These are phyloP conservation scores for Flaveria trinervia DNA, from an alignment of 129 eudicot genomes.

Conservation along the genomic window DNA sequence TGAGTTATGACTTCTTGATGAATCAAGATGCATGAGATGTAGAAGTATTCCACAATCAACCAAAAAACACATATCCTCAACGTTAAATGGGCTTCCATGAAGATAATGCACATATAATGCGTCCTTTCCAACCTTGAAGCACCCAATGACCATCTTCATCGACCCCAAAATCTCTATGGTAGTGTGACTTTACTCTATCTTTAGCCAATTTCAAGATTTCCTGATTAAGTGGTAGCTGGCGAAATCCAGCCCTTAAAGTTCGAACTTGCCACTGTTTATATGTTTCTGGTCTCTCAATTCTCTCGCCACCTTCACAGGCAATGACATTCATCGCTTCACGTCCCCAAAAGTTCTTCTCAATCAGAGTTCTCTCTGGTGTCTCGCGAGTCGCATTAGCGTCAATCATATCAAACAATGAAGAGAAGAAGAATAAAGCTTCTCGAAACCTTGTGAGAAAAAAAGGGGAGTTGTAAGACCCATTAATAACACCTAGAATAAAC, in stretches of 20 bases:
- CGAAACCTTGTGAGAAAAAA: conserved; percentile 73
- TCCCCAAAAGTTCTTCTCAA: conserved; percentile 67
- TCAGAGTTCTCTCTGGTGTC: conserved; percentile 52
- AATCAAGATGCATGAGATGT: conserved; percentile 8
- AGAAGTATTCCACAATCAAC: conserved; percentile 12
- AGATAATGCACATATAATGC: conserved; percentile 58
- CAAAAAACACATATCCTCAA: not conserved
- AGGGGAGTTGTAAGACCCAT: conserved; percentile 73
- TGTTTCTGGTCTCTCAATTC: conserved; percentile 80
- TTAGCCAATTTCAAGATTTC: conserved; percentile 64
- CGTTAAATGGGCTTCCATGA: conserved; percentile 51
- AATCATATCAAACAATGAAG: conserved; percentile 80
- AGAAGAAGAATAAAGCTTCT: conserved; percentile 76
- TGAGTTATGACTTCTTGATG: not conserved
- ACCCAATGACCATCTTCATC: conserved; percentile 82
- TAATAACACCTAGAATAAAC: conserved; percentile 63
- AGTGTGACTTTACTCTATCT: conserved; percentile 48
- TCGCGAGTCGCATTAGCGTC: conserved; percentile 65
- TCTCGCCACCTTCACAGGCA: conserved; percentile 85
- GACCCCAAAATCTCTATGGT: conserved; percentile 65
- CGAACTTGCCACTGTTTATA: conserved; percentile 85
- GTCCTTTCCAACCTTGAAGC: conserved; percentile 90
- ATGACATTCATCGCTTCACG: conserved; percentile 78
- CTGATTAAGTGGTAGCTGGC: conserved; percentile 54
- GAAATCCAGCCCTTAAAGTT: conserved; percentile 58